phyloP scores from a whole-genome alignment of 495 filamentous ascomycete species.

The Podospora fimiseda region DNA sequence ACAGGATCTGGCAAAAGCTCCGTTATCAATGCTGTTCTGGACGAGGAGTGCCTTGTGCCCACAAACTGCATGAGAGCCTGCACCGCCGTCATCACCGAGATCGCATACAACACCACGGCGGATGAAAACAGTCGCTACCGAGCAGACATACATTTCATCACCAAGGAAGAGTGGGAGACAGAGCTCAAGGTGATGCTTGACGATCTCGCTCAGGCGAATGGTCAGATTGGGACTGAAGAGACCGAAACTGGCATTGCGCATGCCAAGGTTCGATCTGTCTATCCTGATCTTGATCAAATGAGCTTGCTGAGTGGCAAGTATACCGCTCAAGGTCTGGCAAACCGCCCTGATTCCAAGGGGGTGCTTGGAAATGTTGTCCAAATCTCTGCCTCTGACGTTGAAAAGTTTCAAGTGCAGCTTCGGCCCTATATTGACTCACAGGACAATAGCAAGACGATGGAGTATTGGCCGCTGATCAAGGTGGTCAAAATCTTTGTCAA shows the following conservation, averaged over 20 bases:
- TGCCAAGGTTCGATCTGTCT: slow-evolving; percentile 60
- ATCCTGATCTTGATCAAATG: slow-evolving; percentile 46
- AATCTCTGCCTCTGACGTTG: slow-evolving; percentile 29
- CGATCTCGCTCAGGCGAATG: slow-evolving; percentile 42
- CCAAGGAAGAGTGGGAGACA: slow-evolving; percentile 45
- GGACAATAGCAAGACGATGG: slow-evolving; percentile 37
- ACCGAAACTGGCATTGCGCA: slow-evolving; percentile 53
- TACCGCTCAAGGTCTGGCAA: slow-evolving; percentile 34
- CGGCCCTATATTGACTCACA: slow-evolving; percentile 31
- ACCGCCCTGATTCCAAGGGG: slow-evolving; percentile 26
- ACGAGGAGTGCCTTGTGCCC: slow-evolving; percentile 42
- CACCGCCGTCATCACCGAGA: slow-evolving; percentile 61
- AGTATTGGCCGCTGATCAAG: slow-evolving; percentile 62
- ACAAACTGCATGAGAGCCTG: slow-evolving; percentile 48
- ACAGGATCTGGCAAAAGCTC: slow-evolving; percentile 57
- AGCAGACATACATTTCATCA: slow-evolving; percentile 61
- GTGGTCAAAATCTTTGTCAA: slow-evolving; percentile 57
- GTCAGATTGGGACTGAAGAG: slow-evolving; percentile 38
- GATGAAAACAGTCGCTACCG: slow-evolving; percentile 43
- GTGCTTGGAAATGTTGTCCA: slow-evolving; percentile 44
- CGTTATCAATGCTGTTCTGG: slow-evolving; percentile 54
- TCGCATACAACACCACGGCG: slow-evolving; percentile 51
- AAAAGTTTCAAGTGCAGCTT: slow-evolving; percentile 23
- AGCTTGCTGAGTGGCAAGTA: slow-evolving; percentile 36
- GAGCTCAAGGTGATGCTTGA: slow-evolving; percentile 45